Conservation (phyloP, 371 early-diverging fungal species). For the Mucor saturninus region DNA sequence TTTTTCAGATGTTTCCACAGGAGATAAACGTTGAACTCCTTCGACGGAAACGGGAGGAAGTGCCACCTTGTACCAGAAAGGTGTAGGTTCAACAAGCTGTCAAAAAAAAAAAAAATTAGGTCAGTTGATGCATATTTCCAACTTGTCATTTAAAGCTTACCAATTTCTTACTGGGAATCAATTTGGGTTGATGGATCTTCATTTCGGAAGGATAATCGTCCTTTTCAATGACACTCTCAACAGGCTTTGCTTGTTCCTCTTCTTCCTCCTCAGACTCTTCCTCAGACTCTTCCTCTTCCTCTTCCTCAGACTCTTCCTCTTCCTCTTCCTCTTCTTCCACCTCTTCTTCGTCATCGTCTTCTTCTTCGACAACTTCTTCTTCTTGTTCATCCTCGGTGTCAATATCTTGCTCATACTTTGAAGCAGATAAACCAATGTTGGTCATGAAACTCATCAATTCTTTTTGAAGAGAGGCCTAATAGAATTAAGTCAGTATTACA, state of each 20-base stretch:
- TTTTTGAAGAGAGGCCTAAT: constrained; percentile 32
- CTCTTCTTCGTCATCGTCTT: constrained; percentile 26
- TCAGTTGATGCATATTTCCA: background rate
- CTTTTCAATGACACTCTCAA: background rate
- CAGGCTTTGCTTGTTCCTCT: background rate
- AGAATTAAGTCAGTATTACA: too few relatives aligned
- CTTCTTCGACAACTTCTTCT: constrained; percentile 25
- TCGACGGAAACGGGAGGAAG: constrained; percentile 40
- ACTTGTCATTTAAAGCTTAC: constrained; percentile 1
- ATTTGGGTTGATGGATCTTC: constrained; percentile 26
- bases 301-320: constrained; percentile 23
- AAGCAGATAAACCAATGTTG: constrained; percentile 38
- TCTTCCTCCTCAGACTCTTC: constrained; percentile 21
- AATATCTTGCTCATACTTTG: constrained; percentile 30
- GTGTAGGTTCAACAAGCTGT: constrained; percentile 53
- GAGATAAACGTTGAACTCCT: constrained; percentile 34
- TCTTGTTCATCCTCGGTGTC: constrained; percentile 36
- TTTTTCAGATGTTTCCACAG: constrained; percentile 51
- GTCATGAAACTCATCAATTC: constrained; percentile 43
- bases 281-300: constrained; percentile 11
- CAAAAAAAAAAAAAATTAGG: background rate
- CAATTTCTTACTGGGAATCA: constrained; percentile 19
- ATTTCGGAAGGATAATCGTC: constrained; percentile 21
- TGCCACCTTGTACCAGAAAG: constrained; percentile 56
- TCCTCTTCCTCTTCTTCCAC: constrained; percentile 17